Evolutionary conservation across 2,329 filamentous ascomycete species (phyloP), one percentile per base, ranked within the genome.

Genomic region (Neonectria neomacrospora): DNA sequence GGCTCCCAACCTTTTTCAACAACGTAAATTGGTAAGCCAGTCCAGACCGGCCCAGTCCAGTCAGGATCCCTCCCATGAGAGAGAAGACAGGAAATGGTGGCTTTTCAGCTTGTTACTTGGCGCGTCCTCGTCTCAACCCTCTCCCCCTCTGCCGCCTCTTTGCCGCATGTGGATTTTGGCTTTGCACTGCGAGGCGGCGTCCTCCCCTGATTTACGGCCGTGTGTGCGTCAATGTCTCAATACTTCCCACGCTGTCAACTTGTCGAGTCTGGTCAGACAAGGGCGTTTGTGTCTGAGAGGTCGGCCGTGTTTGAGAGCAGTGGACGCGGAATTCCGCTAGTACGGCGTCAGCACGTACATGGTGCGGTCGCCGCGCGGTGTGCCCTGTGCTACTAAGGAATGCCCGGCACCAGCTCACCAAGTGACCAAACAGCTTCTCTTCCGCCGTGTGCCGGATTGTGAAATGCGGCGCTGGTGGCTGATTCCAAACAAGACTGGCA

Each of bases 21-120:
- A 30, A 60, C 50, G 51, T 44, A 51, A 61, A 60, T 63, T 67
- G 50, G 42, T 22, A 28, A 22, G 30, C 54, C 64, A 23, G 18
- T 44, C 47, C 54, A 47, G 42, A 37, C 67, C 51, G 51, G 42
- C 53, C 64, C 56, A 56, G 44, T 48, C 65, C 47, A 50, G 39
- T 52, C 50, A 53, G 50, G 34, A 51, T 55, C 23, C 37, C n/a
- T n/a, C n/a, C 52, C 44, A 30, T 18, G 3, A 37, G 22, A n/a
- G 42, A 61, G 65, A 65, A 57, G n/a, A n/a, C n/a, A 45, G 45
- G 54, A 65, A 63, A 65, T 64, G 58, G 61, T 59, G 59, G 56
- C 44, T 54, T 67, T 54, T 54, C 63, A 54, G 60, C 58, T 64
- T 34, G 53, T 61, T 61, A 23, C 53, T 23, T 41, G 61, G 61